Percentiles rank a stretch among this genome's conserved stretches.
phyloP scores from a whole-genome alignment of 2,329 filamentous ascomycete genomes.

The Ophiosphaerella narmari region DNA sequence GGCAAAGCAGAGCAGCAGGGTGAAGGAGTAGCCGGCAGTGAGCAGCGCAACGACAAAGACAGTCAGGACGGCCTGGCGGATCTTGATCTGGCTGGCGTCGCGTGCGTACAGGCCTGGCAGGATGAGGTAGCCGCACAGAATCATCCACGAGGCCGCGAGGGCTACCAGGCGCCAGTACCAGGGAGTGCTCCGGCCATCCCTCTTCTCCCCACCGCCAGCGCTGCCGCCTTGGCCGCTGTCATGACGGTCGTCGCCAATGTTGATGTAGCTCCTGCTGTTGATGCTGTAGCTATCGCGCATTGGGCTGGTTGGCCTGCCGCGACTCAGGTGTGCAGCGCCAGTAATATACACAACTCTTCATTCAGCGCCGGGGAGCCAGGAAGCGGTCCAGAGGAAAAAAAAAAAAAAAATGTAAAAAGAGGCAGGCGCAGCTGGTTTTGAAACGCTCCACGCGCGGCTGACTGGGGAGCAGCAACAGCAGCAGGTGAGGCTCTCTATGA shows the following conservation, averaged over 20 bases:
- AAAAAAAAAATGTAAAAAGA: too few species aligned
- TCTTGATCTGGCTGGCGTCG: conserved; percentile 42
- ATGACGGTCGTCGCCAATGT: conserved; percentile 28
- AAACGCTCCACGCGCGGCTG: background rate
- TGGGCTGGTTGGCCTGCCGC: conserved; percentile 24
- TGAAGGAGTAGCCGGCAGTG: conserved; percentile 55
- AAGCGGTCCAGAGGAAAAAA: conserved; percentile 3
- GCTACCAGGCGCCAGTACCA: conserved; percentile 57
- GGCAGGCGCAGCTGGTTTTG: conserved; percentile 13
- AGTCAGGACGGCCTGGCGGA: conserved; percentile 47
- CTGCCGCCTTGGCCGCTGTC: conserved; percentile 16
- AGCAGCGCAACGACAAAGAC: conserved; percentile 55
- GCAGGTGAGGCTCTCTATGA: conserved; percentile 15
- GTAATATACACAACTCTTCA: conserved; percentile 14
- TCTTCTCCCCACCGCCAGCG: too few species aligned
- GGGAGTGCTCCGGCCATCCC: conserved; percentile 21
- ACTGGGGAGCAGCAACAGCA: background rate
- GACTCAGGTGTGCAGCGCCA: conserved; percentile 25
- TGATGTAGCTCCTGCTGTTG: conserved; percentile 35
- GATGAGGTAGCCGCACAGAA: conserved; percentile 54
- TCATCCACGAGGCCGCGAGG: conserved; percentile 52
- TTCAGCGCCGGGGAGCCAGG: conserved; percentile 11
- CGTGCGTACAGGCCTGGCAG: conserved; percentile 54
- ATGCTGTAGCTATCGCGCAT: conserved; percentile 36
- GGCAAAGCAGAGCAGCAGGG: conserved; percentile 53